These are phyloP conservation scores for Striga hermonthica DNA, from an alignment of 305 asterid genomes.

Conservation along the genomic window DNA sequence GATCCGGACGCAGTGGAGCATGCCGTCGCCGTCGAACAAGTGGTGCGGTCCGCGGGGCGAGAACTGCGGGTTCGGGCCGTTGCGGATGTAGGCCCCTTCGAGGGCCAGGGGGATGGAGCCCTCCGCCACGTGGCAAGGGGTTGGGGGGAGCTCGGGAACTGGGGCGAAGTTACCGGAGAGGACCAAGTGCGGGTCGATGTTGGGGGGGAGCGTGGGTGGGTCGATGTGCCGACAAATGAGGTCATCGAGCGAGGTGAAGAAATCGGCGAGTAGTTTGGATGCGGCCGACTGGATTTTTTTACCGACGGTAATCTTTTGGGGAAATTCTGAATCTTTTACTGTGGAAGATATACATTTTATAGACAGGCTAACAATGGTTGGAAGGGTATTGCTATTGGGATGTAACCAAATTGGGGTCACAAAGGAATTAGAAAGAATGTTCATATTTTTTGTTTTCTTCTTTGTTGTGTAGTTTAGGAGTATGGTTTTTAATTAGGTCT, in stretches of 20 bases:
- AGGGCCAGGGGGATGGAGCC: constrained; percentile 47
- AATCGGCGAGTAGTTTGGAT: not conserved
- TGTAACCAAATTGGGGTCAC: too few species aligned
- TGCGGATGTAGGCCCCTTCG: constrained; percentile 52
- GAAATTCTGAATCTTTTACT: not conserved
- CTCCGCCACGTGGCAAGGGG: constrained; percentile 40
- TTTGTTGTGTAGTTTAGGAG: too few species aligned
- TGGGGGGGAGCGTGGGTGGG: constrained; percentile 31
- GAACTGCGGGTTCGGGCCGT: constrained; percentile 61
- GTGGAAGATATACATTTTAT: too few species aligned
- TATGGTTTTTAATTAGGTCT: too few species aligned
- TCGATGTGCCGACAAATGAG: constrained; percentile 39
- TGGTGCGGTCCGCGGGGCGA: constrained; percentile 61
- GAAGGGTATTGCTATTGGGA: too few species aligned
- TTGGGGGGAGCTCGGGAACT: constrained; percentile 49
- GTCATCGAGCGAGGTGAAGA: constrained; percentile 31
- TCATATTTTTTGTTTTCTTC: too few species aligned
- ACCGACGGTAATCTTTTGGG: not conserved
- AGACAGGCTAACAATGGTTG: too few species aligned
- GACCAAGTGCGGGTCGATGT: constrained; percentile 38
- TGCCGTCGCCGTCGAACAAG: constrained; percentile 53
- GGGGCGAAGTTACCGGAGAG: constrained; percentile 45
- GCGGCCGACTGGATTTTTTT: not conserved
- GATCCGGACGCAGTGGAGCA: constrained; percentile 49
- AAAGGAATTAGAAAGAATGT: too few species aligned